Base-by-base conservation (phyloP, 306 rosid genomes). In the Ochetophila trinervis region DNA sequence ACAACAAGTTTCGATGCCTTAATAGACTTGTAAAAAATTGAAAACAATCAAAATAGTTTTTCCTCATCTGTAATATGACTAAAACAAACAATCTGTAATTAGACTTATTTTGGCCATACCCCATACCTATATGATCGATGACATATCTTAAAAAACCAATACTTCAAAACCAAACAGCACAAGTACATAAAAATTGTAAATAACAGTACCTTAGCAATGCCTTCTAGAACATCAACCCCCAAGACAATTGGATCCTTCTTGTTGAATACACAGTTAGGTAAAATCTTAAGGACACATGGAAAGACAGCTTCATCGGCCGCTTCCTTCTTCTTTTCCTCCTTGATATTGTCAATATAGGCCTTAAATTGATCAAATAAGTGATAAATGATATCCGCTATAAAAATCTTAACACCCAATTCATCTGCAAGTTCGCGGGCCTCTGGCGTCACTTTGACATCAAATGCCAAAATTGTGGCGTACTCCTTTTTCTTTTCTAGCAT, bases 161-260 rank as follows among this genome's bases (percentile, higher is more conserved):
- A 40, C 66, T 27, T 36, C 54, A 35, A 50, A 7, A 50, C 11
- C 19, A 50, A 57, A 53, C 15, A 45, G 24, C 24, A 47, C 3
- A 48, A 24, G 16, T 19, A 27, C 65, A 53, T 30, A 27, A 66
- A 67, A 52, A 53, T 4, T 18, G 5, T 23, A 69, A 60, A 34
- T 17, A 49, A 63, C 60, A 12, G 36, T 85, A 93, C 99, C 99
- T 90, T 93, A 6, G 80, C 74, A 73, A 90, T 88, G 80, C 97
- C 99, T 54, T 93, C 99, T 53, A 88, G 80, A 36, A 93, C 75
- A 75, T 90, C 96, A 66, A 93, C 97, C 67, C 99, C 99, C 88
- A 93, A 85, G 70, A 93, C 83, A 78, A 93, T 93, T 2, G 99
- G 99, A 78, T 93, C 99, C 83, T 90, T 93, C 82, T 90, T 93